phyloP scores from a whole-genome alignment of 2,329 filamentous ascomycete genomes.

The Ascocoryne sarcoides region DNA sequence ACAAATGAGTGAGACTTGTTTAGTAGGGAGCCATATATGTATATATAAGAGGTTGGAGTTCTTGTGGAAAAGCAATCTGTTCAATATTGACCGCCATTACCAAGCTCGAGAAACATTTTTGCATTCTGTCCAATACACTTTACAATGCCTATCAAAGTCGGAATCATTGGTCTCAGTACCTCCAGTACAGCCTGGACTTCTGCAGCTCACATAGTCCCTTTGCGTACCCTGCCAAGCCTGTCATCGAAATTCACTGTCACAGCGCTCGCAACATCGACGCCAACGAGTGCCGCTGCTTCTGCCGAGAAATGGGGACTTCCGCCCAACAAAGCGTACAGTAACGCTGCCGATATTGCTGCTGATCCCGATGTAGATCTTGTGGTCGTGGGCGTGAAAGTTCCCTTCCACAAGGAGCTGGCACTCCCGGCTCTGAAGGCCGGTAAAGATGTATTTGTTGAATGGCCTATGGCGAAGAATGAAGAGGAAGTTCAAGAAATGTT shows the following conservation, averaged over 20 bases:
- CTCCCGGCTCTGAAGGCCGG: slow-evolving; percentile 30
- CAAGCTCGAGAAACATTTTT: background rate
- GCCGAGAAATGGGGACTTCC: slow-evolving; percentile 32
- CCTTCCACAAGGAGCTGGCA: background rate
- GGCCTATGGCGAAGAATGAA: slow-evolving; percentile 37
- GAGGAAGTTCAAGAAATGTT: slow-evolving; percentile 36
- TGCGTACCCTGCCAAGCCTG: slow-evolving; percentile 33
- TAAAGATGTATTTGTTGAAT: slow-evolving; percentile 42
- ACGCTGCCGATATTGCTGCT: background rate
- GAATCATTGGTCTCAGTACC: slow-evolving; percentile 12
- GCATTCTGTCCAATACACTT: background rate
- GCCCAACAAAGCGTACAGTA: background rate
- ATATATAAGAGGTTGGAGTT: too few species aligned
- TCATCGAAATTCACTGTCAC: slow-evolving; percentile 34
- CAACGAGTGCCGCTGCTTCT: slow-evolving; percentile 33
- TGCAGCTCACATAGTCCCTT: slow-evolving; percentile 34
- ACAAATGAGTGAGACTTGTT: too few species aligned
- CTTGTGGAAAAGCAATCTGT: too few species aligned
- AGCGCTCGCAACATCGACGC: slow-evolving; percentile 40
- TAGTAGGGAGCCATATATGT: too few species aligned
- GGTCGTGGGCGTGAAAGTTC: background rate
- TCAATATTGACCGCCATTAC: background rate
- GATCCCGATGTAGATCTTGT: background rate
- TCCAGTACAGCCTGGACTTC: slow-evolving; percentile 39
- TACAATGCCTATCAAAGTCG: slow-evolving; percentile 11